phyloP scores from a whole-genome alignment of 202 grass and related monocot species.

The Miscanthus sacchariflorus region DNA sequence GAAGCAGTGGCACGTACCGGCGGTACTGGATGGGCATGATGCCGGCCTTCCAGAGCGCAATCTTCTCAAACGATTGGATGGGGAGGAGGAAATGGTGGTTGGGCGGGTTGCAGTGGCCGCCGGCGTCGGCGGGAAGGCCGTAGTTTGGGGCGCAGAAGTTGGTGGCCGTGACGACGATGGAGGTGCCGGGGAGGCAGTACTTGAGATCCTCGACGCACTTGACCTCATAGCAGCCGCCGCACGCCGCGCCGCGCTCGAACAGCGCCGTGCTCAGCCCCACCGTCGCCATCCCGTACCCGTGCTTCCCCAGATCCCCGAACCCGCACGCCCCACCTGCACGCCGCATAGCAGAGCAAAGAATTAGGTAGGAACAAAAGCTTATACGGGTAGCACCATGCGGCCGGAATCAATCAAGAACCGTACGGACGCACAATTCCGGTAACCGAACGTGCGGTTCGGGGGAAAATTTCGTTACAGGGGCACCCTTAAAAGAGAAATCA shows the following conservation, averaged over 20 bases:
- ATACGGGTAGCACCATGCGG: background rate
- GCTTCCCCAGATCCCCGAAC: constrained; percentile 93
- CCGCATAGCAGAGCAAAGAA: constrained; percentile 25
- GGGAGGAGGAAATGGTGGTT: constrained; percentile 96
- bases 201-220: constrained; percentile 86
- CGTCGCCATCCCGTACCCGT: constrained; percentile 93
- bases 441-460: constrained; percentile 39
- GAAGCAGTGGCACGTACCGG: constrained; percentile 54
- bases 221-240: constrained; percentile 98
- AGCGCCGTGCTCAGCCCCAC: constrained; percentile 90
- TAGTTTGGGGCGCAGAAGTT: constrained; percentile 99
- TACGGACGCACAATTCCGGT: constrained; percentile 35
- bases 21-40: constrained; percentile 98
- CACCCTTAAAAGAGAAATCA: background rate
- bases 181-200: constrained; percentile 93
- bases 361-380: background rate
- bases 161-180: constrained; percentile 90
- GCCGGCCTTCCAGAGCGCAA: constrained; percentile 99
- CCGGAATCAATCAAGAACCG: constrained; percentile 10
- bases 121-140: constrained; percentile 78
- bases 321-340: constrained; percentile 88
- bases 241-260: constrained; percentile 85
- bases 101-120: constrained; percentile 91
- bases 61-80: constrained; percentile 98
- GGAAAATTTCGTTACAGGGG: constrained; percentile 27